Base-by-base conservation (phyloP, 345 rosid genomes). In the Pistacia integerrima region DNA sequence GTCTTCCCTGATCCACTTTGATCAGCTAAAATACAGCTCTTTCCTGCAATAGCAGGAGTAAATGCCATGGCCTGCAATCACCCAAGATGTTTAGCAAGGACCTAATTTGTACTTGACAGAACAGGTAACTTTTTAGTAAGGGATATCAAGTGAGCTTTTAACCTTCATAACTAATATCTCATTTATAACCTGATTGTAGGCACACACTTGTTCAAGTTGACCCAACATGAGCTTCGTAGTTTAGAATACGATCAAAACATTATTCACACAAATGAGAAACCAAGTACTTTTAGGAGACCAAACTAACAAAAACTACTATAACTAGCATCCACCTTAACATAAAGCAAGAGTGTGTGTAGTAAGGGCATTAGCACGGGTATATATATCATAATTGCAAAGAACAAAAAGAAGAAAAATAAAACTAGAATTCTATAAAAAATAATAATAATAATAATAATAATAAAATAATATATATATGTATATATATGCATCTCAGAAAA, bases 1-100 rank as follows among this genome's bases (percentile, higher is more conserved):
- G 99, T 96, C 89, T 96, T 93, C 61, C 99, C 98, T 28, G 99
- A 96, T 72, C 99, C 99, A 87, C 98, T 96, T 86, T 96, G 99
- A 80, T 95, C 99, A 67, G 99, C 97, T 83, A 95, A 78, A 30
- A 95, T 82, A 83, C 98, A 95, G 81, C 87, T 92, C 80, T 90
- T 92, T 74, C 99, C 94, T 67, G 85, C 87, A 60, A 82, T 64
- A 70, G 91, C 92, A 51, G 96, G 86, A 68, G 81, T 44, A 87
- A 95, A 95, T 80, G 97, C 91, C 93, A 88, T 81, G 78, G 94
- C 99, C 99, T 92, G 92, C 85, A 82, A 65, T 74, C 52, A 77
- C 14, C 65, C 59, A 79, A 20, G 64, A 78, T 16, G 67, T 54
- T 58, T 74, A 64, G n/a, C 62, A 68, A 64, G 73, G 16, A 63